A percentile compares a stretch with the other conserved stretches of the same genome.
Evolutionary conservation across 73 alveolate genomes (phyloP).

Genomic region (Breviolum minutum): DNA sequence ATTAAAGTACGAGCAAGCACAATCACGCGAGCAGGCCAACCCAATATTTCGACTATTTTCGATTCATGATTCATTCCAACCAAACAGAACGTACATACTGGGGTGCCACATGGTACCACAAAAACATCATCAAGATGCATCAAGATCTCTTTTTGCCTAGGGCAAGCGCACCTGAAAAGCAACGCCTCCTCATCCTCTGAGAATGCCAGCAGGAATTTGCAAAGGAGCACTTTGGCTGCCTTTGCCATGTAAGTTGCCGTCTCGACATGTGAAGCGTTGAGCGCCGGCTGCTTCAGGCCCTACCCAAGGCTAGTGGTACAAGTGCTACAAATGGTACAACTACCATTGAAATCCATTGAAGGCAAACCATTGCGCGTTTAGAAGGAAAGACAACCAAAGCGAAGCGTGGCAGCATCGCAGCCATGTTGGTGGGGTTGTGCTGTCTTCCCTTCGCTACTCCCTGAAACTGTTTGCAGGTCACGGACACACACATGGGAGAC

Average conservation of each 20-base stretch:
- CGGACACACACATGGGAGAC: too few species aligned
- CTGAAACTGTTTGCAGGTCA: too few species aligned
- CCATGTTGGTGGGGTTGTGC: not conserved
- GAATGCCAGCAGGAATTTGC: not conserved
- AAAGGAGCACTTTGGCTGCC: slow-evolving; percentile 33
- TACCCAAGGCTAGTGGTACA: not conserved
- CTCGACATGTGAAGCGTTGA: not conserved
- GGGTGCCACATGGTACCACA: too few species aligned
- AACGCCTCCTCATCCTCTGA: not conserved
- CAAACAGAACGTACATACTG: too few species aligned
- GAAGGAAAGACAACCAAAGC: not conserved
- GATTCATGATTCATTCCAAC: too few species aligned
- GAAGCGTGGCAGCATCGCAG: not conserved
- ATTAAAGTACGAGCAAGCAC: too few species aligned
- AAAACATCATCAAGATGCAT: too few species aligned
- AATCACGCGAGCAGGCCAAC: too few species aligned
- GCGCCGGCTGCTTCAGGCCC: not conserved
- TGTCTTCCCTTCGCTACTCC: too few species aligned
- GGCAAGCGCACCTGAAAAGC: not conserved
- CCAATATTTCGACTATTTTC: too few species aligned
- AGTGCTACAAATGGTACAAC: not conserved
- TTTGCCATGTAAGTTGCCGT: not conserved
- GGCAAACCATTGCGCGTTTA: not conserved
- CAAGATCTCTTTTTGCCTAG: too few species aligned
- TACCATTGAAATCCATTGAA: not conserved